phyloP scores from a whole-genome alignment of 2,329 filamentous ascomycete genomes.

The Atkinsonella hypoxylon region DNA sequence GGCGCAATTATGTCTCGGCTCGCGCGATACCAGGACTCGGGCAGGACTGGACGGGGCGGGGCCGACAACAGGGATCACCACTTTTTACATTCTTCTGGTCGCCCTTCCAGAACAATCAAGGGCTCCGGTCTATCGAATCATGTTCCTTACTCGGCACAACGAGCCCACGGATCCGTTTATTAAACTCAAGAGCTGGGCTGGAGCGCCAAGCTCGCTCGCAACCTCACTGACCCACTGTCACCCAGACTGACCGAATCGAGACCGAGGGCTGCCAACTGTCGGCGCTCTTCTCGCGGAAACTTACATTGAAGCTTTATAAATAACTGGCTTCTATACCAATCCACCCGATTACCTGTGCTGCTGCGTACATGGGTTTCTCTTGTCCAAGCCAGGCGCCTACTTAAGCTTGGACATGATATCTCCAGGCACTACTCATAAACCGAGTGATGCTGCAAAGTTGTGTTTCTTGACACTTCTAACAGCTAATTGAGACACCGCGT shows the following conservation, averaged over 20 bases:
- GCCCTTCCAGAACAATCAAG: constrained; percentile 8
- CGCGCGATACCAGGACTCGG: background rate
- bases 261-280: too few relatives aligned
- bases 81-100: constrained; percentile 1
- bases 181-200: background rate
- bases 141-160: background rate
- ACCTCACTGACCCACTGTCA: too few relatives aligned
- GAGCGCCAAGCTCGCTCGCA: background rate
- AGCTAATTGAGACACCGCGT: background rate
- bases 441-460: background rate
- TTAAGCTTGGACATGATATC: background rate
- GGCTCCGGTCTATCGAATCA: background rate
- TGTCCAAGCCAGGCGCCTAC: background rate
- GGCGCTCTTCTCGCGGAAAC: too few relatives aligned
- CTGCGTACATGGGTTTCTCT: background rate
- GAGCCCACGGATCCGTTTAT: background rate
- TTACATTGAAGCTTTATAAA: too few relatives aligned
- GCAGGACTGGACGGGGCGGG: background rate
- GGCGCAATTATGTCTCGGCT: constrained; percentile 2
- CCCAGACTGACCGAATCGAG: too few relatives aligned
- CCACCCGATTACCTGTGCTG: background rate
- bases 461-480: background rate
- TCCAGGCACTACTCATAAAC: background rate
- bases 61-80: background rate
- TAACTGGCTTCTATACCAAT: background rate